Conservation (phyloP, 2,329 filamentous ascomycete genomes). For the Sclerotinia borealis region DNA sequence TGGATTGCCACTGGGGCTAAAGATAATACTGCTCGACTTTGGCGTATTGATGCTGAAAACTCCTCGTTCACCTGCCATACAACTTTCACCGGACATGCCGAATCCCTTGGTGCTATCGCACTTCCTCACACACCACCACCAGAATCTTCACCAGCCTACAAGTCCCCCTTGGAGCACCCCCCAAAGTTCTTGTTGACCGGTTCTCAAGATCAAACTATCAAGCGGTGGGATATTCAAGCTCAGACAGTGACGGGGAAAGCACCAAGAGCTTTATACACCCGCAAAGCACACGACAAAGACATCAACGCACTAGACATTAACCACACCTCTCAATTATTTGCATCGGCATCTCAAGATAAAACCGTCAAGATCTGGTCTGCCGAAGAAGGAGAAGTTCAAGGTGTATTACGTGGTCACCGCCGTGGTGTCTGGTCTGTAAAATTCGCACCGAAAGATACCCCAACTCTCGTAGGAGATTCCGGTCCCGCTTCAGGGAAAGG, state of each 20-base stretch:
- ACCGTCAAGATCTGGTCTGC: slow-evolving; percentile 96
- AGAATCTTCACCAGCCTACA: slow-evolving; percentile 62
- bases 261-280: slow-evolving; percentile 69
- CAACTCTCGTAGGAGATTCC: slow-evolving; percentile 65
- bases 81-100: slow-evolving; percentile 83
- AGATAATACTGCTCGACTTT: slow-evolving; percentile 88
- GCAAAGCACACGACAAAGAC: slow-evolving; percentile 97
- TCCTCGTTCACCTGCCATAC: slow-evolving; percentile 74
- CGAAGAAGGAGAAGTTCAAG: slow-evolving; percentile 82
- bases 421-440: slow-evolving; percentile 94
- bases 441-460: slow-evolving; percentile 76
- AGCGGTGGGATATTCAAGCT: slow-evolving; percentile 75
- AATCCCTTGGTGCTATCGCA: slow-evolving; percentile 85
- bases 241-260: slow-evolving; percentile 44
- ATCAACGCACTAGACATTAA: slow-evolving; percentile 92
- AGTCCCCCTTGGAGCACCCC: slow-evolving; percentile 70
- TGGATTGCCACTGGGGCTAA: slow-evolving; percentile 97
- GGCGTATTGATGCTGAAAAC: slow-evolving; percentile 73
- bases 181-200: slow-evolving; percentile 84
- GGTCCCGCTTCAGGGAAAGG: slow-evolving; percentile 71
- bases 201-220: slow-evolving; percentile 91
- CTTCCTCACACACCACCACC: slow-evolving; percentile 66
- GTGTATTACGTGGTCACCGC: slow-evolving; percentile 86
- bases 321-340: slow-evolving; percentile 70
- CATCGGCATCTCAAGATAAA: slow-evolving; percentile 92